Conservation (phyloP, 805 yeast genomes). For the Spathaspora sp. region DNA sequence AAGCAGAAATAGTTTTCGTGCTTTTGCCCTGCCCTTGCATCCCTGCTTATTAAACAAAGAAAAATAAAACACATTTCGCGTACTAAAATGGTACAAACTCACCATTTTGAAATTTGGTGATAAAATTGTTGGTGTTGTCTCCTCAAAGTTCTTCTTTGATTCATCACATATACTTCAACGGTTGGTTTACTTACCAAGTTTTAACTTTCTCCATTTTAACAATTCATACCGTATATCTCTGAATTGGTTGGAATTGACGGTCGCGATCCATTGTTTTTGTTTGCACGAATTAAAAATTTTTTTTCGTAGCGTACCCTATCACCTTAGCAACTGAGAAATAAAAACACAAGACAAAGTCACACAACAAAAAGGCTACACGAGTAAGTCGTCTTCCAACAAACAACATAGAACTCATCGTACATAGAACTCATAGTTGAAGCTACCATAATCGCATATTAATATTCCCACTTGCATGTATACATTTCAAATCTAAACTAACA, state of each 20-base stretch:
- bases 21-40: neutral
- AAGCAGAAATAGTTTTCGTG: neutral
- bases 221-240: neutral
- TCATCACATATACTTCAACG: neutral
- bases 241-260: neutral
- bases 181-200: neutral
- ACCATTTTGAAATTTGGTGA: neutral
- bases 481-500: neutral
- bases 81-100: neutral
- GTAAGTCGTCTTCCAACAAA: neutral
- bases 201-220: neutral
- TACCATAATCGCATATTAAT: neutral
- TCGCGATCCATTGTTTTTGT: neutral
- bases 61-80: neutral
- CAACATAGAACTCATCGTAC: neutral
- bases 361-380: neutral
- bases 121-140: neutral
- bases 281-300: neutral
- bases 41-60: neutral
- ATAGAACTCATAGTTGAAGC: neutral
- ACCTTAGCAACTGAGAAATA: neutral
- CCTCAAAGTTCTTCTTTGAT: neutral
- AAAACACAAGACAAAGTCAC: neutral
- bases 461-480: neutral
- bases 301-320: neutral